These are phyloP conservation scores for Alectoria sarmentosa DNA, from an alignment of 495 filamentous ascomycete species.

Conservation along the genomic window DNA sequence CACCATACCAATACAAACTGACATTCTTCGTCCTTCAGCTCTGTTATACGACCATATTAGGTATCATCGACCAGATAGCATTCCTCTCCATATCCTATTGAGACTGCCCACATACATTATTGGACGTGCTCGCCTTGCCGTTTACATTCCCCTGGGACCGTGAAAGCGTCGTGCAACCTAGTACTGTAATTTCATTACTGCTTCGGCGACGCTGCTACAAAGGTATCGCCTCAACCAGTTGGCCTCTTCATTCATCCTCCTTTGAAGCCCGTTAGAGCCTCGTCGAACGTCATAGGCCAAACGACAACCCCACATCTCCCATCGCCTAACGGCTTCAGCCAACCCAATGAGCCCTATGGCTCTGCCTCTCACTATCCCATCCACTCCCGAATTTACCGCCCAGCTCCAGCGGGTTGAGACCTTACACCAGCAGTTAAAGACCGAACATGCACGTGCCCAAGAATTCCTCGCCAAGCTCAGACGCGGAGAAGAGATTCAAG, in stretches of 20 bases:
- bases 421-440: slow-evolving; percentile 27
- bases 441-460: slow-evolving; percentile 24
- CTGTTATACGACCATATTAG: background rate
- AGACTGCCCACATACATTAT: background rate
- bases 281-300: background rate
- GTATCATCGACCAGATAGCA: background rate
- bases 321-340: background rate
- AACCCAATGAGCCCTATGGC: slow-evolving; percentile 12
- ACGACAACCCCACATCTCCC: background rate
- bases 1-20: background rate
- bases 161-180: background rate
- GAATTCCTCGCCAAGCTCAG: slow-evolving; percentile 26
- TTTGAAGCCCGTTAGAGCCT: background rate
- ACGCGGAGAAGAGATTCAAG: slow-evolving; percentile 20
- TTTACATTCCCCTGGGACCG: background rate
- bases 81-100: no score
- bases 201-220: background rate
- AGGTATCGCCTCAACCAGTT: background rate
- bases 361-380: slow-evolving; percentile 12
- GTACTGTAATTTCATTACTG: background rate
- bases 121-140: background rate
- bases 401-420: slow-evolving; percentile 27
- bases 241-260: background rate
- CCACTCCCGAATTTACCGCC: slow-evolving; percentile 22
- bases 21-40: background rate